Evolutionary conservation across 2,329 filamentous ascomycete genomes (phyloP).

Genomic region (Chaetomiaceae sp.): DNA sequence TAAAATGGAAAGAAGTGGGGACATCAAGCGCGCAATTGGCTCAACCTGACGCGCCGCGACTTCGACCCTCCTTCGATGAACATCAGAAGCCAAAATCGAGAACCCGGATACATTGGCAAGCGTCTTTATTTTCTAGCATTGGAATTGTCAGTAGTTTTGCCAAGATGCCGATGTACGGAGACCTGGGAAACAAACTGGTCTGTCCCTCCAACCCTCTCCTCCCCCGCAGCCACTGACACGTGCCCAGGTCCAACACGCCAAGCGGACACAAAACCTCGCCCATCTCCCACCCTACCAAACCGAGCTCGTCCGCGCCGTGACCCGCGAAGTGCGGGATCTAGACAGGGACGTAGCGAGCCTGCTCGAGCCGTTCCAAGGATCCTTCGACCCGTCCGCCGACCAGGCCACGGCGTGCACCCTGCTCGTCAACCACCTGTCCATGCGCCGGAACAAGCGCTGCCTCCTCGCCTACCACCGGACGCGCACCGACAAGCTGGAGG

Average conservation of each 20-base stretch:
- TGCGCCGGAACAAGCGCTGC: conserved; percentile 94
- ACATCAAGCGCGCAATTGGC: conserved; percentile 4
- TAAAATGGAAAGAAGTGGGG: conserved; percentile 8
- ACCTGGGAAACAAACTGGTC: conserved; percentile 81
- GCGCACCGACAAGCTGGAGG: conserved; percentile 84
- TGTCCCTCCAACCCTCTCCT: conserved; percentile 18
- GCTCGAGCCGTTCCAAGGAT: conserved; percentile 75
- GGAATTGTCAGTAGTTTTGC: not conserved
- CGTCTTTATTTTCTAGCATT: not conserved
- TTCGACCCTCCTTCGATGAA: not conserved
- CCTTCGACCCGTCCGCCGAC: conserved; percentile 79
- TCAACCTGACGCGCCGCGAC: conserved; percentile 3
- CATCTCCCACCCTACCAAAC: conserved; percentile 89
- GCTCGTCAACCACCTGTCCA: conserved; percentile 88
- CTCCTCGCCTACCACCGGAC: conserved; percentile 90
- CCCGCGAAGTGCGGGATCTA: conserved; percentile 88
- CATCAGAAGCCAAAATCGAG: not conserved
- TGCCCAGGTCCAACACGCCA: conserved; percentile 78
- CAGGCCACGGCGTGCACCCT: conserved; percentile 82
- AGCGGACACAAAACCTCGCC: conserved; percentile 81
- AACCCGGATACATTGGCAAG: not conserved
- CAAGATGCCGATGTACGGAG: conserved; percentile 68
- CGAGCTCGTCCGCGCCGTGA: conserved; percentile 81
- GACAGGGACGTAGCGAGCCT: conserved; percentile 79
- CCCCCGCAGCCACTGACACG: conserved; percentile 17